phyloP scores from a whole-genome alignment of 139 green algal species.

The Pseudopediastrum boryanum region DNA sequence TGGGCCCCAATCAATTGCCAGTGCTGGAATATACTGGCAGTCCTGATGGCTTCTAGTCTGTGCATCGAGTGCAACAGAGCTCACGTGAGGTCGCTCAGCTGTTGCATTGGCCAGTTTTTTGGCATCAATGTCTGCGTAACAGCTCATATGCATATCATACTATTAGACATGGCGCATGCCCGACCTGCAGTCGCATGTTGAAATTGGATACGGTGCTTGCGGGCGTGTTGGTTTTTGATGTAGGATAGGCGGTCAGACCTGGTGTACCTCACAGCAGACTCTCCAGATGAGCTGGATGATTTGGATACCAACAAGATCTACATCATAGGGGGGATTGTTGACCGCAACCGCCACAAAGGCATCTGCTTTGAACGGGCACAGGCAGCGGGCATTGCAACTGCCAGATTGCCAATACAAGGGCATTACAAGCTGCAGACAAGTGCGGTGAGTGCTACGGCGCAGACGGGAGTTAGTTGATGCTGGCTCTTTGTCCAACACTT shows the following conservation, averaged over 20 bases:
- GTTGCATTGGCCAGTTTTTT: too few species aligned
- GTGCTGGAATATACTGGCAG: not conserved
- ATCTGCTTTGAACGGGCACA: constrained; percentile 29
- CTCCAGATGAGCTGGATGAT: constrained; percentile 62
- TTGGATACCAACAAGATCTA: constrained; percentile 76
- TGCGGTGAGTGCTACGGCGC: constrained; percentile 38
- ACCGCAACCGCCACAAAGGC: constrained; percentile 89
- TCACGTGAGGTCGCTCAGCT: too few species aligned
- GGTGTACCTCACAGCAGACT: constrained; percentile 89
- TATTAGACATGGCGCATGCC: not conserved
- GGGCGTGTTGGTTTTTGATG: not conserved
- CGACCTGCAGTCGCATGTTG: not conserved
- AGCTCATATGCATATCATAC: not conserved
- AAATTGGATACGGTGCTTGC: not conserved
- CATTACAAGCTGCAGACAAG: constrained; percentile 67
- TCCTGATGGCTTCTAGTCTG: not conserved
- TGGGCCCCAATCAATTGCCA: too few species aligned
- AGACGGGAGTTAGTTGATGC: too few species aligned
- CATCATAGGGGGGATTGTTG: constrained; percentile 89
- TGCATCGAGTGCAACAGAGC: not conserved
- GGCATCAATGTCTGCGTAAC: not conserved
- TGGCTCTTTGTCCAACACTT: too few species aligned
- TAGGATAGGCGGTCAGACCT: constrained; percentile 46
- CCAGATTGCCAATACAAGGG: constrained; percentile 76
- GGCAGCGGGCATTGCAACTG: constrained; percentile 72